Conservation (phyloP, 1,284 basidiomycete species). For the Ceratobasidium sp. region DNA sequence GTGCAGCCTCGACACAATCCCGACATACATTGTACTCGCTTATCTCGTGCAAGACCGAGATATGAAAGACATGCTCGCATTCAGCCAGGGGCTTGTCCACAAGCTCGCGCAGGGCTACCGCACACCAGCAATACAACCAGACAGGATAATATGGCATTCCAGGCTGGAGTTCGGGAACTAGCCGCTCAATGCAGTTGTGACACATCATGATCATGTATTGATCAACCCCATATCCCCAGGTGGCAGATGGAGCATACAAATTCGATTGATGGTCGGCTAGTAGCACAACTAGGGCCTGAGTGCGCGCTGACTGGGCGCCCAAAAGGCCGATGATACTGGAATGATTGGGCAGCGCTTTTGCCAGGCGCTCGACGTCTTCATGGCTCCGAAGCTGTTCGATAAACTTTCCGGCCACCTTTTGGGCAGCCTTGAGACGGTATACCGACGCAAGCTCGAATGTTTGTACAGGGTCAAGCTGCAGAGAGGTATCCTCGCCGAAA, state of each 20-base stretch:
- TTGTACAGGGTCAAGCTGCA: conserved; percentile 3
- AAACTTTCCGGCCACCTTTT: conserved; percentile 8
- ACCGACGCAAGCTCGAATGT: not conserved
- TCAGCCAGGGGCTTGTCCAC: not conserved
- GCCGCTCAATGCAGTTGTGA: not conserved
- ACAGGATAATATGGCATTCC: not conserved
- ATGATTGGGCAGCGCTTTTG: not conserved
- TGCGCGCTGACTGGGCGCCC: conserved; percentile 8
- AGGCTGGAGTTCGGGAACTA: not conserved
- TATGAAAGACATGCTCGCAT: not conserved
- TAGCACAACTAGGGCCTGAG: not conserved
- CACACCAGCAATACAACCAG: conserved; percentile 1
- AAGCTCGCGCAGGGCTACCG: not conserved
- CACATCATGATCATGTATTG: not conserved
- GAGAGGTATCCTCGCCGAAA: not conserved
- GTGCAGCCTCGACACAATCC: not conserved
- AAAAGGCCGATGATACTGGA: conserved; percentile 15
- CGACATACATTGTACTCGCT: not conserved
- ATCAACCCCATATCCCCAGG: not conserved
- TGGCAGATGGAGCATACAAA: not conserved
- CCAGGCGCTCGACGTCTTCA: not conserved
- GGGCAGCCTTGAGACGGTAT: not conserved
- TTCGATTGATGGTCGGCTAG: not conserved
- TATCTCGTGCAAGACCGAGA: not conserved
- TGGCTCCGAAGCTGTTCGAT: not conserved